phyloP scores from a whole-genome alignment of 2,329 filamentous ascomycete species.

The Botryotinia narcissicola region DNA sequence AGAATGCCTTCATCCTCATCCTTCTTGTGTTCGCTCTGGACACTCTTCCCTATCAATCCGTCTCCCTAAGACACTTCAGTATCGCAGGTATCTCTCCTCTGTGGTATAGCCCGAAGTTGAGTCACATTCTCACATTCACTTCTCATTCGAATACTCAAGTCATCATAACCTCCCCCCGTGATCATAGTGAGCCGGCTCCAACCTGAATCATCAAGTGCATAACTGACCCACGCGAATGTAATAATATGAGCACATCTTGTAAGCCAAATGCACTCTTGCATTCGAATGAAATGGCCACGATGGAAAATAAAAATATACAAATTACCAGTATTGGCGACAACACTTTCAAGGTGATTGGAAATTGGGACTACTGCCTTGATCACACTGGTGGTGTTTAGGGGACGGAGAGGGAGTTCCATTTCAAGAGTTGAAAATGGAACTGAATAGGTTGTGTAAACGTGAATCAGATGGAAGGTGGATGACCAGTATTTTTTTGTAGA shows the following conservation, averaged over 20 bases:
- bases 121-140: neutral
- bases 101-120: too few species aligned
- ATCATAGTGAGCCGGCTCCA: neutral
- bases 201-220: neutral
- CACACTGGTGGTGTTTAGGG: neutral
- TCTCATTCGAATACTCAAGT: neutral
- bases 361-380: neutral
- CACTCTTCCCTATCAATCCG: neutral
- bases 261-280: neutral
- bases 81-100: too few species aligned
- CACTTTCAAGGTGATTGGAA: neutral
- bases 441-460: neutral
- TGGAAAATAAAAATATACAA: neutral
- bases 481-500: neutral
- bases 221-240: neutral
- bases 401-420: rapidly evolving
- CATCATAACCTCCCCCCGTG: neutral
- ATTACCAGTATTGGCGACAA: neutral
- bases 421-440: neutral
- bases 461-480: neutral
- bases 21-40: neutral
- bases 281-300: neutral
- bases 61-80: rapidly evolving
- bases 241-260: neutral
- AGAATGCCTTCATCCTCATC: neutral